phyloP scores from a whole-genome alignment of 768 basidiomycete species.

The Russula abietina region DNA sequence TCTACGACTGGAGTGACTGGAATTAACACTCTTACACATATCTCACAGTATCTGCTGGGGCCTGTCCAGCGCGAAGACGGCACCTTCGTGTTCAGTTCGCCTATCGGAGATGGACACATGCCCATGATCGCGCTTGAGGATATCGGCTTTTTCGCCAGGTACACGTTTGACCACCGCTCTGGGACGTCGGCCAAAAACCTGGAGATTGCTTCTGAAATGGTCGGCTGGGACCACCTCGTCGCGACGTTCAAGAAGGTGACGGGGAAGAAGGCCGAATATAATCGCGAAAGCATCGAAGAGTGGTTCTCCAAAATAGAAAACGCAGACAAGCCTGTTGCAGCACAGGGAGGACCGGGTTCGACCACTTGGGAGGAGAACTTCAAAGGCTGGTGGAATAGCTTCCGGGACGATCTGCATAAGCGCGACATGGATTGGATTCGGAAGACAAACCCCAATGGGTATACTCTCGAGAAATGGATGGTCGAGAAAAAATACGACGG shows the following conservation, averaged over 20 bases:
- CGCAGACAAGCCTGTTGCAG: constrained; percentile 27
- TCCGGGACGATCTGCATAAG: constrained; percentile 39
- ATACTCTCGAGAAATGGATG: constrained; percentile 16
- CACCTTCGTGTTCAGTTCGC: constrained; percentile 30
- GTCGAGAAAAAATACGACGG: constrained; percentile 15
- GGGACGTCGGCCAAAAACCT: constrained; percentile 28
- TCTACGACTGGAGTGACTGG: neutral
- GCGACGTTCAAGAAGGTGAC: constrained; percentile 31
- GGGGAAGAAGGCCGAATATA: constrained; percentile 26
- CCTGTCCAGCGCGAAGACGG: constrained; percentile 29
- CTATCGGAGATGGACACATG: constrained; percentile 28
- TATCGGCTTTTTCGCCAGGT: constrained; percentile 31
- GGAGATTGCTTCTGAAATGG: constrained; percentile 28
- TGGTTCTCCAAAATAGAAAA: constrained; percentile 24
- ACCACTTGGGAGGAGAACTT: constrained; percentile 37
- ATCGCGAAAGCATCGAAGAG: constrained; percentile 23
- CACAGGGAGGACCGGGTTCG: constrained; percentile 19
- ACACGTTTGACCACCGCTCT: constrained; percentile 31
- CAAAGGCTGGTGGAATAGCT: constrained; percentile 39
- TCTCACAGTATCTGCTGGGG: constrained; percentile 22
- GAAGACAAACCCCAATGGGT: constrained; percentile 20
- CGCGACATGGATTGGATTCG: constrained; percentile 43
- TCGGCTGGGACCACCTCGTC: constrained; percentile 28
- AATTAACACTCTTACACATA: neutral
- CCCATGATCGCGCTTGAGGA: constrained; percentile 32